Base-by-base conservation (phyloP, 768 basidiomycete genomes). In the Zangia roseola region DNA sequence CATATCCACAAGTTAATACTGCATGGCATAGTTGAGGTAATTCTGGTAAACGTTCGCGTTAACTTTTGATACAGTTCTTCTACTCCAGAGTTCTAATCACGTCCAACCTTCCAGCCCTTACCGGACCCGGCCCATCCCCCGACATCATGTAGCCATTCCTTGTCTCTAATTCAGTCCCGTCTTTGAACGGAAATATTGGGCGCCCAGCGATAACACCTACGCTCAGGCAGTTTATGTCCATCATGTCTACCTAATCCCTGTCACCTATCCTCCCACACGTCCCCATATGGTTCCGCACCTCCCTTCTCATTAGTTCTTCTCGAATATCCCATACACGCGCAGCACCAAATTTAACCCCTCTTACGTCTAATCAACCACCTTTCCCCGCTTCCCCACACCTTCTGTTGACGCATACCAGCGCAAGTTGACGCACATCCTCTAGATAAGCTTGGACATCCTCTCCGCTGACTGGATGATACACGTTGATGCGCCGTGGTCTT, bases 361-460 rank as follows among this genome's bases (percentile, higher is more conserved):
- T 48, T 49, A 48, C 49, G 40, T 54, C 43, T 37, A 38, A 52
- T 50, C 46, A 28, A 10, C 60, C 62, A 46, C 38, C 42, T 47
- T 67, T 54, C 63, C 66, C 61, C 63, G 20, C 55, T 58, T 60
- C 55, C 54, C 61, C 50, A 54, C 47, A 54, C 38, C 36, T 50
- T 45, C 45, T 34, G 38, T 34, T 38, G 24, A 34, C 54, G 39
- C 36, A 42, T 31, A 33, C 12, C 16, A 25, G 12, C 30, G 34
- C 43, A 33, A 6, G 31, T 16, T 44, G 43, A 10, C 30, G 25
- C 17, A 19, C 21, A 10, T 39, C 25, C 31, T 40, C 17, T 26
- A 31, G 45, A 45, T 31, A 35, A n/a, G 43, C 37, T 40, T 23
- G 26, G 31, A 39, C n/a, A 21, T 25, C 13, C 36, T 28, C 45